Evolutionary conservation across 306 rosid species (phyloP).

Genomic region (Begonia loranthoides): DNA sequence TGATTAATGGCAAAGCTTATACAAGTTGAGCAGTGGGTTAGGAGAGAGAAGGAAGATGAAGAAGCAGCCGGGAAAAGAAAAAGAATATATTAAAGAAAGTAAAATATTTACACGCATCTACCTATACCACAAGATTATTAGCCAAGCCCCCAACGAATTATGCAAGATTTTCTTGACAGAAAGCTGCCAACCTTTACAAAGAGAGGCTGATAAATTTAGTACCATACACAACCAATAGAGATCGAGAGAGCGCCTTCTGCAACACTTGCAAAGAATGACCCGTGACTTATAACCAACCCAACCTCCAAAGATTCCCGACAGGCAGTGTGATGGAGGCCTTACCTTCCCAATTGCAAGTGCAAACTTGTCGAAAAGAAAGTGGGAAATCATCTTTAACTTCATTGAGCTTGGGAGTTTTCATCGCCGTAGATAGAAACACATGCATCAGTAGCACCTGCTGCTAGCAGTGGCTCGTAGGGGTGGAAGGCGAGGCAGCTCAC

Average conservation of each 20-base stretch:
- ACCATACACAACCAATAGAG: constrained; percentile 29
- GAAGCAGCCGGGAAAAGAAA: too few relatives aligned
- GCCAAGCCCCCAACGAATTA: constrained; percentile 57
- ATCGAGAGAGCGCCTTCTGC: too few relatives aligned
- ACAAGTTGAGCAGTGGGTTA: too few relatives aligned
- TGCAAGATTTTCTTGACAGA: constrained; percentile 25
- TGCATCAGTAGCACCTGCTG: constrained; percentile 84
- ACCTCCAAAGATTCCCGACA: too few relatives aligned
- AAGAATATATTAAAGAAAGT: constrained; percentile 3
- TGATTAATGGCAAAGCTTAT: too few relatives aligned
- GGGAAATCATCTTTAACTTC: constrained; percentile 15
- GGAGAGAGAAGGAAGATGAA: too few relatives aligned
- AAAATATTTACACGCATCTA: constrained; percentile 79
- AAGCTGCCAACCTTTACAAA: constrained; percentile 30
- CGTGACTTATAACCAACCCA: too few relatives aligned
- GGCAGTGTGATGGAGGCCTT: too few relatives aligned
- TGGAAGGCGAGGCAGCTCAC: constrained; percentile 84
- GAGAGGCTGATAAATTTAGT: constrained; percentile 81
- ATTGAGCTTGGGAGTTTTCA: constrained; percentile 45
- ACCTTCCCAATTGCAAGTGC: too few relatives aligned
- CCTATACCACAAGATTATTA: constrained; percentile 65
- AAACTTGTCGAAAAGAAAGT: too few relatives aligned
- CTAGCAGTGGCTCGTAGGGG: constrained; percentile 79
- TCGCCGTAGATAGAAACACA: constrained; percentile 74
- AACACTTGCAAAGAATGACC: too few relatives aligned